A percentile compares a stretch with the other conserved stretches of the same genome.
These are phyloP conservation scores for Fusarium kyushuense DNA, from an alignment of 2,329 filamentous ascomycete genomes.

Conservation along the genomic window DNA sequence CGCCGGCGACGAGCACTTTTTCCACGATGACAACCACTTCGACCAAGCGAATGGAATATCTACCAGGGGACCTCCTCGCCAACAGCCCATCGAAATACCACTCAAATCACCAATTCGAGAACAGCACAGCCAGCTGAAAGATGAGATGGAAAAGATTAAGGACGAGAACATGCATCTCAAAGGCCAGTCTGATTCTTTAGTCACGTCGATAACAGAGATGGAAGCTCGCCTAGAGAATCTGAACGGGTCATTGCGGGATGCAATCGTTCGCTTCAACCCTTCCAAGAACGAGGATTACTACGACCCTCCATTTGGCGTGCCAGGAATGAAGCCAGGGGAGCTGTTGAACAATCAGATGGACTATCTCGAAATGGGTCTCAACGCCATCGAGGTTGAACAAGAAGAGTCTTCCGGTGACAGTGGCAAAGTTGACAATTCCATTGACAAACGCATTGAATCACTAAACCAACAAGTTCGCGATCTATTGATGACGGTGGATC, in stretches of 20 bases:
- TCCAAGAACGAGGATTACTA: conserved; percentile 61
- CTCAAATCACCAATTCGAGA: conserved; percentile 68
- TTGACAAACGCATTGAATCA: conserved; percentile 67
- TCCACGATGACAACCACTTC: conserved; percentile 81
- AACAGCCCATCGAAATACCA: conserved; percentile 68
- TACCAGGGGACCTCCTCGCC: conserved; percentile 49
- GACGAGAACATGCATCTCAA: conserved; percentile 59
- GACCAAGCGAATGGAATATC: conserved; percentile 69
- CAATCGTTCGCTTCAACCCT: conserved; percentile 74
- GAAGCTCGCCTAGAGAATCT: conserved; percentile 75
- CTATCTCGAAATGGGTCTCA: conserved; percentile 76
- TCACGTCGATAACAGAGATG: conserved; percentile 68
- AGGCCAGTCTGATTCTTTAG: conserved; percentile 50
- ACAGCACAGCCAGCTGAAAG: conserved; percentile 63
- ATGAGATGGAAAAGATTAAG: conserved; percentile 61
- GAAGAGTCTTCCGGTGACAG: conserved; percentile 54
- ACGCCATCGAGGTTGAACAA: conserved; percentile 70
- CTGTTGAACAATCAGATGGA: conserved; percentile 71
- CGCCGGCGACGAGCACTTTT: conserved; percentile 69
- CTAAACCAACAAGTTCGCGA: conserved; percentile 75
- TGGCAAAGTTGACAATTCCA: conserved; percentile 57
- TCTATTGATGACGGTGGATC: conserved; percentile 63
- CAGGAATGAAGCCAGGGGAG: conserved; percentile 58
- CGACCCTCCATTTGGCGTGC: conserved; percentile 55
- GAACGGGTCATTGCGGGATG: conserved; percentile 74